Evolutionary conservation across 257 asterid genomes (phyloP), one percentile per base, ranked within the genome.

Genomic region (Petunia axillaris): DNA sequence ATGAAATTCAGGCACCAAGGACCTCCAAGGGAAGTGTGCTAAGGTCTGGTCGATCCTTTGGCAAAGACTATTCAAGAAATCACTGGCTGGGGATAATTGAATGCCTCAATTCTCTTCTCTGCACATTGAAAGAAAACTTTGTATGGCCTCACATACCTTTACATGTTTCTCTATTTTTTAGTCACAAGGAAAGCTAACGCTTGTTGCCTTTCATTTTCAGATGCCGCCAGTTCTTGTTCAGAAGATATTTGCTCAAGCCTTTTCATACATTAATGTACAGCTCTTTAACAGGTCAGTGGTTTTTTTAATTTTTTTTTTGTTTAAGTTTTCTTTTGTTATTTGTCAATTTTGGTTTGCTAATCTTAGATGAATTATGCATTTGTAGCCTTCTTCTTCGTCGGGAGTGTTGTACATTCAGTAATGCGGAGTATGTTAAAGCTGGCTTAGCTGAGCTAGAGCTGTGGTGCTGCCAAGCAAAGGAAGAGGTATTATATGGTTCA

Each of bases 381-480:
- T 2, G 0, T 71, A 71, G 77, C 50, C 50, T 71, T 71, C 98
- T 96, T 78, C 90, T 92, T 52, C 98, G 98, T 6, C 97, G 98
- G 54, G 97, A 94, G 88, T 92, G 97, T 79, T 94, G 98, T 87
- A 93, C 97, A 58, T 92, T 94, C 84, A 92, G 95, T 90, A 96
- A 96, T 15, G 99, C 98, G 75, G 98, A 96, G 88, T 96, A 90
- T 67, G 97, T 94, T 71, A 96, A 96, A 87, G 83, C 98, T 60
- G 98, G 99, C 46, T 83, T 96, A 85, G 98, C 97, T 48, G 99
- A 96, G 87, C 88, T 96, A 78, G 99, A 96, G 84, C 77, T 88
- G 74, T 96, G 99, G 99, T 94, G 98, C 87, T 85, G 91, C 90
- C 98, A 92, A 91, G 98, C 98, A 66, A 94, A 91, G 86, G 95